Evolutionary conservation across 2,329 filamentous ascomycete species (phyloP).

Genomic region (Lojkania enalia): DNA sequence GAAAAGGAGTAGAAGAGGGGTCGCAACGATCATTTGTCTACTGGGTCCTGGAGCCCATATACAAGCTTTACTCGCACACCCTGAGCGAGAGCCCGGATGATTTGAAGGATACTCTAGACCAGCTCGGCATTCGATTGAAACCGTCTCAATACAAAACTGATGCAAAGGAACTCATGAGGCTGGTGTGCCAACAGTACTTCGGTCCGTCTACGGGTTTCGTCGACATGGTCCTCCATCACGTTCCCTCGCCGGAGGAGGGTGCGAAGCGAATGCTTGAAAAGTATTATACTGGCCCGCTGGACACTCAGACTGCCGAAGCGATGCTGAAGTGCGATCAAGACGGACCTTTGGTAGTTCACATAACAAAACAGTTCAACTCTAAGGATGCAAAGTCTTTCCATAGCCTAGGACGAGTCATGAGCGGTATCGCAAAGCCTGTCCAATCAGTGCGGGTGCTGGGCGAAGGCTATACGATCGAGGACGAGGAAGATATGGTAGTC

Average conservation of each 20-base stretch:
- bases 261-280: constrained; percentile 75
- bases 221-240: constrained; percentile 89
- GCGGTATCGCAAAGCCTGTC: constrained; percentile 81
- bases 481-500: constrained; percentile 94
- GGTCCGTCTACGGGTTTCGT: constrained; percentile 87
- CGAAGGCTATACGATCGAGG: constrained; percentile 93
- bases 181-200: constrained; percentile 95
- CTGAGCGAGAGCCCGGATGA: constrained; percentile 88
- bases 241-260: constrained; percentile 83
- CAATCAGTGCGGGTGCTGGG: constrained; percentile 87
- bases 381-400: constrained; percentile 89
- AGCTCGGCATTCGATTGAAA: constrained; percentile 83
- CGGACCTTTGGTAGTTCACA: constrained; percentile 85
- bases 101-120: constrained; percentile 75
- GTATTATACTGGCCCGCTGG: constrained; percentile 89
- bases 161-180: constrained; percentile 81
- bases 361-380: constrained; percentile 92
- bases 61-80: constrained; percentile 95
- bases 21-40: constrained; percentile 88
- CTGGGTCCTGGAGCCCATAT: constrained; percentile 94
- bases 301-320: constrained; percentile 76
- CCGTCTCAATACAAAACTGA: constrained; percentile 90
- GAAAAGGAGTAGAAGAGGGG: constrained; percentile 79
- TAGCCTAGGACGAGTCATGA: constrained; percentile 88
- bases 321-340: constrained; percentile 86